Evolutionary conservation across 257 asterid species (phyloP).

Genomic region (Nemophila menziesii): DNA sequence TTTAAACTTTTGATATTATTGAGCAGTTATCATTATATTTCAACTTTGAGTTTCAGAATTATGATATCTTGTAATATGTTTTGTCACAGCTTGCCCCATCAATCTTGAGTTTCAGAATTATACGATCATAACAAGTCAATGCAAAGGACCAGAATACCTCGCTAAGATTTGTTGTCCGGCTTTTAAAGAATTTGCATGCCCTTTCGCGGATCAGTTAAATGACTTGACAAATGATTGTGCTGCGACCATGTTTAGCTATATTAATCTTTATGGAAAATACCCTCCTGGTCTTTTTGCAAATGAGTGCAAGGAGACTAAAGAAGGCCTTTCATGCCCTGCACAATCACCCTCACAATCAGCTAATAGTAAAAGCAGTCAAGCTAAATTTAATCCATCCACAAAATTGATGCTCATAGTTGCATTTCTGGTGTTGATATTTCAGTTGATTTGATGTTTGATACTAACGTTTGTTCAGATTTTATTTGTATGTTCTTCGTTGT

Average conservation of each 20-base stretch:
- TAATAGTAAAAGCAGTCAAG: too few species aligned
- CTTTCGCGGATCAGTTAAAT: slow-evolving; percentile 34
- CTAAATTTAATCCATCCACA: too few species aligned
- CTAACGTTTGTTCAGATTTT: too few species aligned
- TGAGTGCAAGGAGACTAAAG: slow-evolving; percentile 41
- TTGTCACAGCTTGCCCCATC: slow-evolving; percentile 61
- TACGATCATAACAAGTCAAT: slow-evolving; percentile 70
- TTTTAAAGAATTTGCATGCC: slow-evolving; percentile 49
- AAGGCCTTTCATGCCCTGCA: too few species aligned
- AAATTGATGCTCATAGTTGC: too few species aligned
- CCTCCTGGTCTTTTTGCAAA: slow-evolving; percentile 77
- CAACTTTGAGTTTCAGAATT: slow-evolving; percentile 59
- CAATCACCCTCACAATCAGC: too few species aligned
- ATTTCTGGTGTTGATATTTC: too few species aligned
- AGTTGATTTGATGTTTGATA: too few species aligned
- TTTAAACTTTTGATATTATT: too few species aligned
- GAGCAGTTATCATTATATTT: too few species aligned
- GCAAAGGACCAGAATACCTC: slow-evolving; percentile 79
- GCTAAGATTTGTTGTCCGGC: slow-evolving; percentile 48
- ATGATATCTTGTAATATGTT: too few species aligned
- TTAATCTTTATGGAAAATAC: slow-evolving; percentile 63
- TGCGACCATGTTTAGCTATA: slow-evolving; percentile 46
- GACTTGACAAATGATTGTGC: slow-evolving; percentile 52
- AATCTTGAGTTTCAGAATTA: slow-evolving; percentile 63
- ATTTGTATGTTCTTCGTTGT: too few species aligned